phyloP scores from a whole-genome alignment of 2,329 filamentous ascomycete genomes.

The Fusarium sp. region DNA sequence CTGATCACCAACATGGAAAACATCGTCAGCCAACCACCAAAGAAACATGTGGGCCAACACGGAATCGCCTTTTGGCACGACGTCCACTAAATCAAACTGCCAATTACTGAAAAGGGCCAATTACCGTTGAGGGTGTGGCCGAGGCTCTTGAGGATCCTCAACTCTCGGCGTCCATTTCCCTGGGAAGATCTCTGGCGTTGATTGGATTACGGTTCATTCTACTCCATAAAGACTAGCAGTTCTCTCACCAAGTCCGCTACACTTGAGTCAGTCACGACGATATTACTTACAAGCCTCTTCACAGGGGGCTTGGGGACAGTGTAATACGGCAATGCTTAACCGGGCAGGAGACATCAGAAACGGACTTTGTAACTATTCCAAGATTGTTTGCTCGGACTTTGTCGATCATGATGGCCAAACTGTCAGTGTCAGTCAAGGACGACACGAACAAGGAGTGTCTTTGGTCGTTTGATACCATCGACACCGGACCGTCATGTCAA shows the following conservation, averaged over 20 bases:
- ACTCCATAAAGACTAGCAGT: neutral
- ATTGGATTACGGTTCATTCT: constrained; percentile 12
- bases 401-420: constrained; percentile 15
- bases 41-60: constrained; percentile 5
- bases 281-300: constrained; percentile 7
- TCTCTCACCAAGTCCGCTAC: neutral
- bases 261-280: constrained; percentile 37
- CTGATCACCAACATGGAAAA: constrained; percentile 18
- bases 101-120: constrained; percentile 19
- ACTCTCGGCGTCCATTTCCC: constrained; percentile 1
- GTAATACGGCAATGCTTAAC: constrained; percentile 17
- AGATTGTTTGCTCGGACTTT: constrained; percentile 7
- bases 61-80: neutral
- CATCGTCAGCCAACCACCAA: neutral
- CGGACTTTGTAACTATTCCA: neutral
- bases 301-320: neutral
- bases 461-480: constrained; percentile 3
- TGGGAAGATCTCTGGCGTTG: constrained; percentile 24
- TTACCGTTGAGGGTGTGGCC: constrained; percentile 6
- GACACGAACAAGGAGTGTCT: neutral
- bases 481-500: neutral
- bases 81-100: neutral
- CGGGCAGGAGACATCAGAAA: neutral
- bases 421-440: neutral
- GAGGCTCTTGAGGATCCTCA: constrained; percentile 6